Percentiles rank a stretch among this genome's conserved stretches.
Conservation (phyloP, 2,329 filamentous ascomycete genomes). For the Claviceps sorghi region DNA sequence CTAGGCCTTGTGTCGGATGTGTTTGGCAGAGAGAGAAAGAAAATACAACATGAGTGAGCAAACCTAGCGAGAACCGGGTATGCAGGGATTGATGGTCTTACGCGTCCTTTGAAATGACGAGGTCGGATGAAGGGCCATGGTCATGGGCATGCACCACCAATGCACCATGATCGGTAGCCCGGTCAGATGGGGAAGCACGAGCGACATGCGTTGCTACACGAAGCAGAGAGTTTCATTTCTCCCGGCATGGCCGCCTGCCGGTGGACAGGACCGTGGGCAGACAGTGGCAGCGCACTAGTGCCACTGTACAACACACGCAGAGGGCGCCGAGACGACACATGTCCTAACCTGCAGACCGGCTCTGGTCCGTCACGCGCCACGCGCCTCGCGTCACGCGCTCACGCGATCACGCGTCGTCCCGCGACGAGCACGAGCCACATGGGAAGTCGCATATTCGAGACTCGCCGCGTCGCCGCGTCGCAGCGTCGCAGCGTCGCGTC, state of each 20-base stretch:
- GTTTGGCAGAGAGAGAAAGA: neutral
- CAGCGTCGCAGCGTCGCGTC: neutral
- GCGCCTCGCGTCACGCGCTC: neutral
- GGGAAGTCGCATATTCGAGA: neutral
- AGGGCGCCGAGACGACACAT: neutral
- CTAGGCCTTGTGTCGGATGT: neutral
- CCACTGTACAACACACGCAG: neutral
- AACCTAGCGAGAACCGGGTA: neutral
- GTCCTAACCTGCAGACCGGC: neutral
- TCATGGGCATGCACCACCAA: neutral
- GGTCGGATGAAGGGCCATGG: neutral
- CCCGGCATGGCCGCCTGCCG: too few species aligned
- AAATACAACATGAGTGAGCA: too few species aligned
- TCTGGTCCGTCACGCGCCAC: neutral
- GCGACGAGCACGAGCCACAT: neutral
- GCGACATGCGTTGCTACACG: neutral
- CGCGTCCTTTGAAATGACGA: neutral
- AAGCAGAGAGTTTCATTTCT: neutral
- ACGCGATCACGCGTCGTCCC: too few species aligned
- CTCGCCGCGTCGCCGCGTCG: neutral
- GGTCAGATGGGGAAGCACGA: neutral
- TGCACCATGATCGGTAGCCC: neutral
- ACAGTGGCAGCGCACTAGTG: too few species aligned
- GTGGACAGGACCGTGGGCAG: too few species aligned
- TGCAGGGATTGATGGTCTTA: neutral